Base-by-base conservation (phyloP, 176 grass and related monocot genomes). In the Zea mays region DNA sequence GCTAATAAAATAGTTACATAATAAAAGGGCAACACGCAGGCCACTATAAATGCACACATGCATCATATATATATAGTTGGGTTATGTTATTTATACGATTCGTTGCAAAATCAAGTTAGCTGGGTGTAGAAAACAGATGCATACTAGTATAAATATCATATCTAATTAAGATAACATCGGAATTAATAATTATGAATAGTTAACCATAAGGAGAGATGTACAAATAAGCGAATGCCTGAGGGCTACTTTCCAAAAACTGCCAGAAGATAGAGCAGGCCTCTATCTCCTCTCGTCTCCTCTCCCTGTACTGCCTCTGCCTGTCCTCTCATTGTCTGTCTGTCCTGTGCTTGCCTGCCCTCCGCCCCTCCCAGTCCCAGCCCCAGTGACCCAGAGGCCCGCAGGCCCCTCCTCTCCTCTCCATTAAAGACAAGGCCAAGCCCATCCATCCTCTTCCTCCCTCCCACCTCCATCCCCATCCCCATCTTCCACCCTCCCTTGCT, bases 231-330 rank as follows among this genome's bases (percentile, higher is more conserved):
- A 41, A 81, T 79, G 37, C 0, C 1, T 64, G 71, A 60, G 86
- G 74, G 46, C 15, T 46, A 14, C 46, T 82, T 65, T 79, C 70
- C 12, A 81, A 88, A 88, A 78, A 68, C 39, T 1, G 74, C 47
- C 71, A 85, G 10, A 62, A 74, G 82, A 84, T 88, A 88, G 62
- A 91, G 74, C 79, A 39, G 33, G 2, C 27, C 27, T 27, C 0
- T 27, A 27, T 27, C 27, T 27, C 27, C 27, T 27, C 27, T 27
- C 27, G 27, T 27, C 27, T 27, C 27, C 27, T 0, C 79, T 37
- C 50, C 55, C 52, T 68, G 11, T 62, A 0, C 27, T 27, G 27
- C 27, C 27, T 4, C 36, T 4, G 13, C 43, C 5, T 10, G 39
- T 42, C 15, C 13, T 19, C 12, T 8, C 9, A 3, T 4, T 56